Evolutionary conservation across 176 grass and related monocot genomes (phyloP).

Genomic region (Triticum timopheevii): DNA sequence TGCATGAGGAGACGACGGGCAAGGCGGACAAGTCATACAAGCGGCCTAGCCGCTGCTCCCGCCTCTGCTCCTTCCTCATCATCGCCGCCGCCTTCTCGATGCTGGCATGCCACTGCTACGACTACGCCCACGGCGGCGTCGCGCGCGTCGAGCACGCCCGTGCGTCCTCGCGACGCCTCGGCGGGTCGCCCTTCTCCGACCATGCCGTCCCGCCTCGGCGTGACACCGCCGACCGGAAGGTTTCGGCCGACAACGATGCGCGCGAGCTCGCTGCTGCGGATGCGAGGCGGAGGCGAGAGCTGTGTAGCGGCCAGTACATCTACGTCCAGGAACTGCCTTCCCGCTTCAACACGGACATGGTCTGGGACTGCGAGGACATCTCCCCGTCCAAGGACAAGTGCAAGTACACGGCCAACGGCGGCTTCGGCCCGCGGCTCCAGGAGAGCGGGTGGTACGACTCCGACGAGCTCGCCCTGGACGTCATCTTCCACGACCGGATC

Average conservation of each 20-base stretch:
- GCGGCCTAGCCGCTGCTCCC: constrained; percentile 18
- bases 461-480: constrained; percentile 62
- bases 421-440: constrained; percentile 66
- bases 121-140: constrained; percentile 17
- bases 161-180: background rate
- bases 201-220: background rate
- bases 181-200: background rate
- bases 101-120: constrained; percentile 46
- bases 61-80: constrained; percentile 40
- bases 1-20: background rate
- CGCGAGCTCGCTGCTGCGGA: constrained; percentile 13
- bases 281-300: constrained; percentile 46
- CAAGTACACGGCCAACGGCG: constrained; percentile 65
- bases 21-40: constrained; percentile 1
- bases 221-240: background rate
- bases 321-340: constrained; percentile 77
- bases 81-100: constrained; percentile 28
- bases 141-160: constrained; percentile 17
- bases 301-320: constrained; percentile 73
- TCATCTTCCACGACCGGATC: constrained; percentile 83
- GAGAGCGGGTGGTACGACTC: constrained; percentile 74
- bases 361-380: constrained; percentile 50
- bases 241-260: background rate
- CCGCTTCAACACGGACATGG: constrained; percentile 71
- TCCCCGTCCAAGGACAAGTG: constrained; percentile 70